Conservation (phyloP, 176 grass and related monocot genomes). For the Miscanthus lutarioriparius region DNA sequence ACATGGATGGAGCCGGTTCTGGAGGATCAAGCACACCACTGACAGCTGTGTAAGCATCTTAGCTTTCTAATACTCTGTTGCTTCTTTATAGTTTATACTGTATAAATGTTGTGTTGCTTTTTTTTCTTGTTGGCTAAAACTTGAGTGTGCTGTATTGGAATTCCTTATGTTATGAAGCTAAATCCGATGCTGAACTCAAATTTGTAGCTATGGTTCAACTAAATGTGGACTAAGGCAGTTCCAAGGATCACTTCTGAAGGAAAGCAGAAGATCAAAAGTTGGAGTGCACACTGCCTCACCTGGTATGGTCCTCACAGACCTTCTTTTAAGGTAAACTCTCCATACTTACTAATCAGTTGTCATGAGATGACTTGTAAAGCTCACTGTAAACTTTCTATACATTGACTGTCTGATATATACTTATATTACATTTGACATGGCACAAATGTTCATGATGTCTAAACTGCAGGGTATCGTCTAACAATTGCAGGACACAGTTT, state of each 20-base stretch:
- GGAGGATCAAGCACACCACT: constrained; percentile 98
- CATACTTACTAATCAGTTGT: constrained; percentile 6
- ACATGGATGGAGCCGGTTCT: constrained; percentile 97
- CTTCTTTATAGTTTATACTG: background rate
- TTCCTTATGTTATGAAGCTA: constrained; percentile 22
- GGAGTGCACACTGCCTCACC: constrained; percentile 97
- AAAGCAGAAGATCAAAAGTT: constrained; percentile 90
- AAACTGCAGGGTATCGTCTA: background rate
- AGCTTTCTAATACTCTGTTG: background rate
- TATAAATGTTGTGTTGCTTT: background rate
- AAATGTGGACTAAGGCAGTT: constrained; percentile 96
- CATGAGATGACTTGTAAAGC: constrained; percentile 1
- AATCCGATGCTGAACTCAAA: constrained; percentile 20
- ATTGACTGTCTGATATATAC: background rate
- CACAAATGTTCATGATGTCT: constrained; percentile 5
- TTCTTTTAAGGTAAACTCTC: constrained; percentile 78
- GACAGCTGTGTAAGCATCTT: constrained; percentile 87
- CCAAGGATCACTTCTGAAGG: constrained; percentile 86
- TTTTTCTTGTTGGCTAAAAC: background rate
- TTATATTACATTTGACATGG: background rate
- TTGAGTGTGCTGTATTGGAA: constrained; percentile 22
- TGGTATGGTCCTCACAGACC: constrained; percentile 97
- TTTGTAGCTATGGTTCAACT: constrained; percentile 93
- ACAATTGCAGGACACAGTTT: background rate
- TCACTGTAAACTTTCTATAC: constrained; percentile 9